Evolutionary conservation across 192 early-diverging fungal species (phyloP), one percentile per base, ranked within the genome.

Genomic region (Entomortierella parvispora): DNA sequence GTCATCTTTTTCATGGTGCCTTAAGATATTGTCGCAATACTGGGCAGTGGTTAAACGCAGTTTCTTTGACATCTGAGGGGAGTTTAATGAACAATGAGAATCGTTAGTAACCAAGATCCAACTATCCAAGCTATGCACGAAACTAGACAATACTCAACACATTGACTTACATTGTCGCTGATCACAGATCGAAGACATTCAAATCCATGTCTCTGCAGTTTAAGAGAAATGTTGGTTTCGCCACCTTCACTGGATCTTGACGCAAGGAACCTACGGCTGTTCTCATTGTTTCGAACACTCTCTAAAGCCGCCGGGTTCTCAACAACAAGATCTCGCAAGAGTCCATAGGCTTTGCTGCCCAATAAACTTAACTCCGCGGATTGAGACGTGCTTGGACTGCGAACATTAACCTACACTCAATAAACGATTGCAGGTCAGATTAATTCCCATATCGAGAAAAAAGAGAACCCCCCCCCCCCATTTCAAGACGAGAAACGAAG

Each of bases 21-120:
- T 71, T 34, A 90, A 40, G 17, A 84, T 80, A 2, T 68, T 64
- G 55, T 90, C 86, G 43, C 89, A 90, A 54, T 86, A 87, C 14
- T 56, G 70, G 42, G 83, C 85, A 12, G 79, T 67, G 0, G 67
- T 68, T 50, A 81, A 69, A 46, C 74, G 74, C 20, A 77, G 42
- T 37, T 77, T 64, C 25, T 53, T 55, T 17, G 46, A 37, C 31
- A 72, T 83, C 71, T 80, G 55, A 43, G 20, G 25, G 14, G 32
- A 61, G 12, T 32, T 29, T 0, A 59, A 69, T 25, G 20, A 62
- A 47, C 6, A 26, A 32, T 32, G n/a, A n/a, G n/a, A n/a, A n/a
- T n/a, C n/a, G n/a, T n/a, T n/a, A n/a, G n/a, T n/a, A n/a, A n/a
- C n/a, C n/a, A n/a, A n/a, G n/a, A n/a, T n/a, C n/a, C n/a, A n/a